Evolutionary conservation across 2,329 filamentous ascomycete genomes (phyloP), one percentile per base, ranked within the genome.

Genomic region (Talaromyces funiculosus): DNA sequence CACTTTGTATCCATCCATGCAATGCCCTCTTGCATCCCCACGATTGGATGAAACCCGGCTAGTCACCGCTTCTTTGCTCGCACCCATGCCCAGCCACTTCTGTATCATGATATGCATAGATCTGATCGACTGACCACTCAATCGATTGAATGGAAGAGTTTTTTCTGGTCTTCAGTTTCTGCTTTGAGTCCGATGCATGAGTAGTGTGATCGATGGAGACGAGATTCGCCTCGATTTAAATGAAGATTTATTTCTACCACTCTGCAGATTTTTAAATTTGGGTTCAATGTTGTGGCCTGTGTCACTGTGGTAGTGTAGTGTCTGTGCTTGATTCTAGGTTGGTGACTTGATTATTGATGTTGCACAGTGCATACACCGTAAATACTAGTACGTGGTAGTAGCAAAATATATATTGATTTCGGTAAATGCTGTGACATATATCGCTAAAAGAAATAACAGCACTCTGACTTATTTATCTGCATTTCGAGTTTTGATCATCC

Each of bases 401-500:
- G n/a, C n/a, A n/a, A 4, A 7, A 16, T 45, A 14, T 8, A 24
- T 24, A 47, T 29, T n/a, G n/a, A 26, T 26, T 20, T 33, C 18
- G 26, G 3, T 31, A 49, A 33, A 49, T 49, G 20, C 10, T 42
- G 12, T 16, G 42, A 3, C n/a, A 33, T n/a, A 35, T 51, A 35
- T 33, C 20, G 7, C 16, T 33, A 51, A 20, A 33, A 12, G 31
- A 12, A 3, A 10, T 18, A 47, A 7, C 16, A 24, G 14, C 5
- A 31, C 20, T 24, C 45, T 10, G n/a, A 37, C 55, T 59, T 71
- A 84, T 65, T 83, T 84, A 63, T 85, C 83, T 63, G 86, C 68
- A 42, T 79, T 81, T 69, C 82, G 81, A 55, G 79, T 80, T 72
- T 85, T 87, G 59, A 88, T 80, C 73, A 86, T 86, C 65, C 84